Base-by-base conservation (phyloP, 1,284 basidiomycete genomes). In the Cryptococcus amylolentus region DNA sequence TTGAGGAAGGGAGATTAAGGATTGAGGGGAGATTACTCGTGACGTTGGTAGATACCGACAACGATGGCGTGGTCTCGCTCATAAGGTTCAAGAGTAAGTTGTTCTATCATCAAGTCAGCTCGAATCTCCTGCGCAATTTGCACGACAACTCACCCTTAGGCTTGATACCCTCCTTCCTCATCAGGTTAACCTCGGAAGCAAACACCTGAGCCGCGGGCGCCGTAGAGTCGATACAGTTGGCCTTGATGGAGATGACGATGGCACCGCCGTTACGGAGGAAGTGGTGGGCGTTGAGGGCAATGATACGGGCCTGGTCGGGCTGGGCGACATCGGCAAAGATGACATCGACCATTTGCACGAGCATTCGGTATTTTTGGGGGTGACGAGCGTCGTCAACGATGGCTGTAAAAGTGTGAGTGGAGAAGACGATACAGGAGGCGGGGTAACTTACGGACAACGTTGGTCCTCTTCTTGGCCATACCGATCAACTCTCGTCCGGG, bases 391-490 rank as follows among this genome's bases (percentile, higher is more conserved):
- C 96, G 78, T 98, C 95, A 55, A 98, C 85, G 71, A 98, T 98
- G 52, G 95, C 90, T 93, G 60, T 13, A 8, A 31, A 26, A 20
- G 45, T 31, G 54, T 43, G 52, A 48, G 46, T 49, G 57, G 44
- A 46, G 26, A 28, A n/a, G 45, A 51, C 37, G 27, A 40, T 6
- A 20, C 18, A 40, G 9, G 7, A 28, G 38, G 6, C 23, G 28
- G 52, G 18, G 44, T 26, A 13, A 84, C 89, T 61, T 78, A 93
- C 91, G 95, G 71, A 98, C 97, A 64, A 98, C 93, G 79, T 98
- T 98, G 63, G 96, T 98, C 60, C 96, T 85, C 81, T 98, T 98
- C 82, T 98, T 98, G 52, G 96, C 95, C 96, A 98, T 99, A 80
- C 91, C 91, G 72, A 99, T 97, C 61, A 98, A 81, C 79, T 99